Conservation (phyloP, 2,329 filamentous ascomycete genomes). For the Colletotrichum sp. region DNA sequence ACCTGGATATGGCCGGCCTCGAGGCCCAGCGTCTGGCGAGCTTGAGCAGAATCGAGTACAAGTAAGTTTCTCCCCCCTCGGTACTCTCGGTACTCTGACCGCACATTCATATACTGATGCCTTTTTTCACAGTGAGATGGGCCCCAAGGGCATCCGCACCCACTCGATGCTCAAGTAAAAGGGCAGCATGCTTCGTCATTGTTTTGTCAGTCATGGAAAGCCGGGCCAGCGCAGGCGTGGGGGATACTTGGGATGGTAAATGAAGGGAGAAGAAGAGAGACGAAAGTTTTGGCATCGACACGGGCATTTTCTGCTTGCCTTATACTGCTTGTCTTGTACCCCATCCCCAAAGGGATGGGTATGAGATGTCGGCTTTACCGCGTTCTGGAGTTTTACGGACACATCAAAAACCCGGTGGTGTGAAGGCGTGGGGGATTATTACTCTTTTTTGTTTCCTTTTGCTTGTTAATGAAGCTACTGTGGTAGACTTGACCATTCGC, state of each 20-base stretch:
- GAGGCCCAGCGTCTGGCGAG: slow-evolving; percentile 63
- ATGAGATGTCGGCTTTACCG: background rate
- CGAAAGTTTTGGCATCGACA: background rate
- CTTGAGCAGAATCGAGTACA: slow-evolving; percentile 64
- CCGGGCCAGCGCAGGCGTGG: background rate
- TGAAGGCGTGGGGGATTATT: slow-evolving; percentile 10
- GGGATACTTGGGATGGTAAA: background rate
- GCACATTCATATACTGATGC: background rate
- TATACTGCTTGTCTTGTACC: background rate
- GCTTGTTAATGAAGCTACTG: background rate
- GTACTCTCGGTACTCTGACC: background rate
- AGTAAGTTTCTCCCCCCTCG: slow-evolving; percentile 46
- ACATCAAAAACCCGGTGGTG: slow-evolving; percentile 15
- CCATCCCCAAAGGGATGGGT: background rate
- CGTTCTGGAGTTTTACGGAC: slow-evolving; percentile 19
- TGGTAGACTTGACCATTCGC: background rate
- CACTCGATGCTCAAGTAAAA: slow-evolving; percentile 57
- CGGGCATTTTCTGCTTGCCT: background rate
- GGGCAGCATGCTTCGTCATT: background rate
- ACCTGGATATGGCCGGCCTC: slow-evolving; percentile 55
- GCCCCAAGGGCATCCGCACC: slow-evolving; percentile 58
- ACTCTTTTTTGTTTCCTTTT: background rate
- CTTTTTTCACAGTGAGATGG: slow-evolving; percentile 48
- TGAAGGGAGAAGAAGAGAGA: background rate
- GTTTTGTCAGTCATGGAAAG: background rate